Evolutionary conservation across 2,329 filamentous ascomycete genomes (phyloP).

Genomic region (Onygena corvina): DNA sequence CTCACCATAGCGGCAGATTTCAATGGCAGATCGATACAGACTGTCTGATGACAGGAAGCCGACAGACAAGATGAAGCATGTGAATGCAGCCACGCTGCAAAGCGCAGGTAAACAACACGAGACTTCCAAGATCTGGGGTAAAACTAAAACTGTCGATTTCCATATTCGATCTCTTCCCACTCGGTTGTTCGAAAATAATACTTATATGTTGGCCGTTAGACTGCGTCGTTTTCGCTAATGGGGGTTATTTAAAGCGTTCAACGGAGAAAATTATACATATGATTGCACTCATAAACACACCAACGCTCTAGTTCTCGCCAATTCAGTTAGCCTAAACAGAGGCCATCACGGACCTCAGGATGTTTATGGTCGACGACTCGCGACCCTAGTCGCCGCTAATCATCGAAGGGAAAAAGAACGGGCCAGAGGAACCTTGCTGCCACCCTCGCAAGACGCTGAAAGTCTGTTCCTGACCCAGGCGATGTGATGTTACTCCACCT

Average conservation of each 20-base stretch:
- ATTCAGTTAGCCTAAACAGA: no score
- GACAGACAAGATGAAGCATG: neutral
- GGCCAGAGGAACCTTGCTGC: neutral
- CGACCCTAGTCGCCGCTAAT: neutral
- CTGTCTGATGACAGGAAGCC: no score
- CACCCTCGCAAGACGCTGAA: neutral
- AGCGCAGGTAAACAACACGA: neutral
- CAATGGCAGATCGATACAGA: neutral
- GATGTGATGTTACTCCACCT: conserved; percentile 1
- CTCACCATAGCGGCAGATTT: neutral
- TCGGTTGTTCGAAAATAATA: no score
- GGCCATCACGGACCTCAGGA: no score
- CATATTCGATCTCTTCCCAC: no score
- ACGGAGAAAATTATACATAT: no score
- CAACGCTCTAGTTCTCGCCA: no score
- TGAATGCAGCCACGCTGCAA: neutral
- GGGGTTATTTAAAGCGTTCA: no score
- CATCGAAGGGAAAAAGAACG: neutral
- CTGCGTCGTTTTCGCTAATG: no score
- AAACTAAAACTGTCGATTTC: no score
- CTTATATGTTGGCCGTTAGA: no score
- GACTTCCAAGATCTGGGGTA: conserved; percentile 2
- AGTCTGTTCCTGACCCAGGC: conserved; percentile 9
- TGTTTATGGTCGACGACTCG: neutral
- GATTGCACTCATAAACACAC: no score